Conservation (phyloP, 345 rosid genomes). For the Gossypium anomalum region DNA sequence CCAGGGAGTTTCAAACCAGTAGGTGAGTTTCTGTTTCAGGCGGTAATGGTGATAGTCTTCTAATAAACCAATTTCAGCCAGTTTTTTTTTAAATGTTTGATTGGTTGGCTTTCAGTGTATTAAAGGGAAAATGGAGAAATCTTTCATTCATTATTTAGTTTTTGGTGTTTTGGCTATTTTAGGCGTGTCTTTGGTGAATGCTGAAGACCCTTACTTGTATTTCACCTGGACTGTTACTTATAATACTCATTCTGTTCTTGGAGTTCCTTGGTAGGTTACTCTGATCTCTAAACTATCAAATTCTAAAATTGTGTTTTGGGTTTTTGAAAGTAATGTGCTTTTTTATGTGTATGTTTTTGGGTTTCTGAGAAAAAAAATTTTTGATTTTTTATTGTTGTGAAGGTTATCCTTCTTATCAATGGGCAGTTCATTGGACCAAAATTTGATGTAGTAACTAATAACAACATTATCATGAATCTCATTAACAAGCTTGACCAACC, state of each 20-base stretch:
- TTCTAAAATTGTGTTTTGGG: no score
- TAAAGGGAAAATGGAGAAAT: constrained; percentile 27
- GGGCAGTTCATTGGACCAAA: no score
- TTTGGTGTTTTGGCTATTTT: constrained; percentile 33
- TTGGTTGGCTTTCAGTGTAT: not conserved
- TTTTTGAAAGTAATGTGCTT: no score
- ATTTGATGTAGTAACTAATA: no score
- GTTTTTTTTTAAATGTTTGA: not conserved
- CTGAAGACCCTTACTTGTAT: constrained; percentile 72
- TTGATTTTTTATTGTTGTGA: no score
- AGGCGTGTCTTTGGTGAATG: constrained; percentile 42
- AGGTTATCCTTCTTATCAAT: no score
- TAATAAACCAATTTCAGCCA: not conserved
- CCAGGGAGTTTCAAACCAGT: not conserved
- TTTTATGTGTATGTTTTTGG: no score
- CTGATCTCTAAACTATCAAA: no score
- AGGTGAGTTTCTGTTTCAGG: not conserved
- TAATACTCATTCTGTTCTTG: constrained; percentile 22
- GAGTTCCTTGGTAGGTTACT: no score
- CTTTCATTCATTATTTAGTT: constrained; percentile 23
- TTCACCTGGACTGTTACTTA: constrained; percentile 88
- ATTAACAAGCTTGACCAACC: no score
- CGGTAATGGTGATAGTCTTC: not conserved
- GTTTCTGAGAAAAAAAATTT: no score
- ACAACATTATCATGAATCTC: no score